These are phyloP conservation scores for Boletus rufocinnamomeus DNA, from an alignment of 768 basidiomycete species.

Conservation along the genomic window DNA sequence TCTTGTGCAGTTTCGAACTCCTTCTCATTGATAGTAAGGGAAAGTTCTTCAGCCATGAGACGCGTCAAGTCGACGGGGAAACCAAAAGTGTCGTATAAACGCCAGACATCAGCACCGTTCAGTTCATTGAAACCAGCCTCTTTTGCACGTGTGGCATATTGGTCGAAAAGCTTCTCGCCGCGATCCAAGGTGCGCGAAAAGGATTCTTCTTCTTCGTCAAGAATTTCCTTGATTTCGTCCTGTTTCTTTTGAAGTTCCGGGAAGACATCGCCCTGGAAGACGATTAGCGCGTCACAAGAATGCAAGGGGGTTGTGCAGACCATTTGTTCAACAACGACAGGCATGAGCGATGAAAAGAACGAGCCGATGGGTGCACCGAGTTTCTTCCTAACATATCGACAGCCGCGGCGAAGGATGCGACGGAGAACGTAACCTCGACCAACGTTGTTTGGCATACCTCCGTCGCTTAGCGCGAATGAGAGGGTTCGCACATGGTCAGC, in stretches of 20 bases:
- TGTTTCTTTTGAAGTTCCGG: slow-evolving; percentile 87
- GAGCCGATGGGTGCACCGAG: slow-evolving; percentile 88
- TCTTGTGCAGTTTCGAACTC: slow-evolving; percentile 91
- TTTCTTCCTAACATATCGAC: slow-evolving; percentile 95
- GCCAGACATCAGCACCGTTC: slow-evolving; percentile 93
- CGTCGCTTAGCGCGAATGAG: slow-evolving; percentile 94
- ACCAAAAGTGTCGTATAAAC: slow-evolving; percentile 96
- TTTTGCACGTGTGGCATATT: slow-evolving; percentile 72
- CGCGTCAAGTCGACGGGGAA: slow-evolving; percentile 97
- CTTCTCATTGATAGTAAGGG: slow-evolving; percentile 77
- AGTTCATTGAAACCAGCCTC: slow-evolving; percentile 65
- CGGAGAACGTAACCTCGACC: slow-evolving; percentile 97
- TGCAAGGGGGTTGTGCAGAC: slow-evolving; percentile 42
- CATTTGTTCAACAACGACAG: slow-evolving; percentile 87
- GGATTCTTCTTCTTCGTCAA: slow-evolving; percentile 97
- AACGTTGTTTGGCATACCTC: slow-evolving; percentile 94
- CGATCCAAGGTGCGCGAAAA: slow-evolving; percentile 97
- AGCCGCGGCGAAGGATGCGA: slow-evolving; percentile 89
- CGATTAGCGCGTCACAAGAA: slow-evolving; percentile 10
- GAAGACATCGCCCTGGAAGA: slow-evolving; percentile 74
- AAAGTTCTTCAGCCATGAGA: slow-evolving; percentile 95
- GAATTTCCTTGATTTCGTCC: slow-evolving; percentile 87
- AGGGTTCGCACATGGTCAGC: slow-evolving; percentile 96
- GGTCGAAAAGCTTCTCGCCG: slow-evolving; percentile 93
- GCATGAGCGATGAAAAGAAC: slow-evolving; percentile 93